Evolutionary conservation across 306 rosid genomes (phyloP), one percentile per base, ranked within the genome.

Genomic region (Quercus variabilis): DNA sequence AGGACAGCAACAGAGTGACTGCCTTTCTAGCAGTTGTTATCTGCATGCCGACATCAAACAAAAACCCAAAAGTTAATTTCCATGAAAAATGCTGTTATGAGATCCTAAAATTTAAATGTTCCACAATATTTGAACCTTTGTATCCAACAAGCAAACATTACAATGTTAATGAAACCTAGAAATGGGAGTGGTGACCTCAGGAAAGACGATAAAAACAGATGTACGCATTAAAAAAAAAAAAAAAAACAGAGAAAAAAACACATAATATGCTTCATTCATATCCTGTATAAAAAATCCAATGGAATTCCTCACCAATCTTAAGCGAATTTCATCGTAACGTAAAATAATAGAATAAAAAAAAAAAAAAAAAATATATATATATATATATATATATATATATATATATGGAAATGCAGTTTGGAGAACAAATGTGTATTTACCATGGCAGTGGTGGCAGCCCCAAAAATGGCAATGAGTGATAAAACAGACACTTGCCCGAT

Each of bases 361-460:
- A 35, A n/a, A n/a, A n/a, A n/a, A n/a, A n/a, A n/a, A n/a, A n/a
- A n/a, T n/a, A n/a, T n/a, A n/a, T n/a, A n/a, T n/a, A n/a, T n/a
- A n/a, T n/a, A n/a, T n/a, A n/a, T n/a, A n/a, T n/a, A n/a, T n/a
- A n/a, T n/a, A n/a, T n/a, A n/a, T n/a, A n/a, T n/a, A n/a, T 3
- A 17, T 20, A 60, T 9, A 25, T 9, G 33, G 46, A 21, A 15
- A 23, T 15, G 55, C 33, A 71, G 46, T 26, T 9, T 15, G 28
- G 25, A 20, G 2, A 5, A 68, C 7, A 17, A 55, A 28, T 59
- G 19, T 6, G 59, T 28, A 12, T 60, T 83, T 77, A 86, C 90
- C 92, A 86, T 89, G 69, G 92, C 90, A 67, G 90, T 85, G 35
- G 90, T 86, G 69, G 90, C 92, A 41, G 92, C 92, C 5, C 90